Base-by-base conservation (phyloP, 495 filamentous ascomycete species). In the Chlorociboria aeruginascens region DNA sequence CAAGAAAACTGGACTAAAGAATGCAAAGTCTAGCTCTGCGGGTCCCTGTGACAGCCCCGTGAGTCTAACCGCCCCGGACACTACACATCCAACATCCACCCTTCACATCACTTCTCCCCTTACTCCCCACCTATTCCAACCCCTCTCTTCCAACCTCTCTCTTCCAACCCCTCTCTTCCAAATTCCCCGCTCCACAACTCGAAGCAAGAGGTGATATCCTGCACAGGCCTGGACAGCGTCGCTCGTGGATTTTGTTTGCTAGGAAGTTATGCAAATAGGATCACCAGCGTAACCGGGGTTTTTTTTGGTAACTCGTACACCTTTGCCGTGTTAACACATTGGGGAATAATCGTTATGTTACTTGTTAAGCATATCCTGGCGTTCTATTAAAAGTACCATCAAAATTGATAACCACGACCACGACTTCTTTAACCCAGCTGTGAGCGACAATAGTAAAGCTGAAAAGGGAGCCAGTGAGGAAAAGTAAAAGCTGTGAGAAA, bases 341-440 rank as follows among this genome's bases (percentile, higher is more conserved):
- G 33, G 58, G 57, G 4, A 4, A 25, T 2, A 62, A 69, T 46
- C 83, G 75, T 13, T 64, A 60, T 10, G 72, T 57, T 52, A 79
- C 80, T 10, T 73, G 77, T 46, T 86, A 78, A 3, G 77, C 62
- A 55, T 79, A 92, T 36, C 89, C 89, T 6, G 73, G 64, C 3
- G 62, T 53, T 20, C 86, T 86, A 3, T 78, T 67, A 58, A 86
- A 87, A n/a, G 73, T 76, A 32, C 86, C 87, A 58, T 86, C 81
- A 3, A 77, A 60, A 36, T 78, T 73, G 65, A 96, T 79, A 30
- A 78, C 71, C n/a, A n/a, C n/a, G n/a, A n/a, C n/a, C n/a, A 61
- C 68, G 20, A 87, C 63, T 48, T 81, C 62, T 59, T 93, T 86
- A 12, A 88, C 71, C 89, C 89, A 96, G 13, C 37, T 51, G 31